Conservation (phyloP, 2,329 filamentous ascomycete genomes). For the Trichoderma sp. region DNA sequence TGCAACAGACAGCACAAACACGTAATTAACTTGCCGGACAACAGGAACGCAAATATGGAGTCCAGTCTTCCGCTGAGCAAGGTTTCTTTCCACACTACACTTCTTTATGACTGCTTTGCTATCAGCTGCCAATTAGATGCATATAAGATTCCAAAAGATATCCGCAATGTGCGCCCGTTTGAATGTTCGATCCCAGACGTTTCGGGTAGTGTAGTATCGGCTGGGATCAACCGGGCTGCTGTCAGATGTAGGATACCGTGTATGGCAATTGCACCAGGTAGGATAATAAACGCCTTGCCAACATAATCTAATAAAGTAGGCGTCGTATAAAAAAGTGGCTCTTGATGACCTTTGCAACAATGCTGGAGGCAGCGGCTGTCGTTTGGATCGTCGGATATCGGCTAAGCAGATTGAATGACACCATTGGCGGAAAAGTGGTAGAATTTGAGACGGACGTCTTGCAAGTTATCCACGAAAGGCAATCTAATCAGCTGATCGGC, state of each 20-base stretch:
- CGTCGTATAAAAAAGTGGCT: neutral
- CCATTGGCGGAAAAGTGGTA: neutral
- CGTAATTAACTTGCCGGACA: neutral
- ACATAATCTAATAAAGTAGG: too few relatives aligned
- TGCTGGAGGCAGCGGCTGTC: neutral
- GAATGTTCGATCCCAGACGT: neutral
- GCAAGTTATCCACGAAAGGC: neutral
- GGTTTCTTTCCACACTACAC: neutral
- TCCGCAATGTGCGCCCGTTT: neutral
- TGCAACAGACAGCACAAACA: neutral
- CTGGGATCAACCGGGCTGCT: neutral
- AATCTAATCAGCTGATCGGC: neutral
- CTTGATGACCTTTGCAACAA: neutral
- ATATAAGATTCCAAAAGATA: neutral
- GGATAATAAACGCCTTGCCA: neutral
- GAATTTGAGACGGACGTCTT: neutral
- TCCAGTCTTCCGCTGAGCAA: neutral
- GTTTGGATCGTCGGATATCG: neutral
- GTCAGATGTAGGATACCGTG: neutral
- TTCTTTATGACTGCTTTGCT: neutral
- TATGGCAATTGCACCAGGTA: neutral
- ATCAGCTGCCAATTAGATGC: neutral
- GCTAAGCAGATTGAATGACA: neutral
- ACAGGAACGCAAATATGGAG: neutral
- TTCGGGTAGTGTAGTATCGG: neutral